These are phyloP conservation scores for Sporothrix luriei DNA, from an alignment of 2,329 filamentous ascomycete genomes.

Conservation along the genomic window DNA sequence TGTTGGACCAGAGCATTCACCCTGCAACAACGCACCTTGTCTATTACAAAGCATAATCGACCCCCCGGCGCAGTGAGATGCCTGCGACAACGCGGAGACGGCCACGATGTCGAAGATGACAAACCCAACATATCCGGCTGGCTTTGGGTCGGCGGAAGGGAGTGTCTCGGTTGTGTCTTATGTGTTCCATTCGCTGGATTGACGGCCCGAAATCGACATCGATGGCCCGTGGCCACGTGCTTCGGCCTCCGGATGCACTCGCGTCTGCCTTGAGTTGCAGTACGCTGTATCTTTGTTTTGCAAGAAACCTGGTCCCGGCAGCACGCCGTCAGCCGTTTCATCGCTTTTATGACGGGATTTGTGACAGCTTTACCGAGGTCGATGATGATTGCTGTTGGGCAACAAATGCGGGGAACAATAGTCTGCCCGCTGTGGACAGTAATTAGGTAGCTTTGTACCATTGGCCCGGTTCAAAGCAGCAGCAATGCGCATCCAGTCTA, in stretches of 20 bases:
- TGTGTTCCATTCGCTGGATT: constrained; percentile 6
- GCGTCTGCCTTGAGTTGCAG: neutral
- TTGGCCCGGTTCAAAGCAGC: constrained; percentile 8
- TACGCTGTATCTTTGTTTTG: neutral
- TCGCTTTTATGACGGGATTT: neutral
- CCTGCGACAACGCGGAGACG: constrained; percentile 2
- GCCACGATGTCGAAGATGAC: neutral
- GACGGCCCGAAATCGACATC: neutral
- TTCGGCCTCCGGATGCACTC: neutral
- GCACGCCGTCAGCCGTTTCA: neutral
- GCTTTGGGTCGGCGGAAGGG: neutral
- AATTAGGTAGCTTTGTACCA: no score
- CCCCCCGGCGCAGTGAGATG: no score
- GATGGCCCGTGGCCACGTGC: neutral
- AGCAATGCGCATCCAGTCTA: no score
- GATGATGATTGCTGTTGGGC: neutral
- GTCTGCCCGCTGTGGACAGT: neutral
- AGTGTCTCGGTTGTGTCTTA: neutral
- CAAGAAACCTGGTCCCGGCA: neutral
- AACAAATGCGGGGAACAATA: constrained; percentile 17
- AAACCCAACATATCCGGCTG: neutral
- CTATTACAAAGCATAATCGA: no score
- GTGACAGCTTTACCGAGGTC: constrained; percentile 18
- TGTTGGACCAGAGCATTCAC: no score
- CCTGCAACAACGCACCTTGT: no score